phyloP scores from a whole-genome alignment of 345 rosid species.

The Arabis alpina region DNA sequence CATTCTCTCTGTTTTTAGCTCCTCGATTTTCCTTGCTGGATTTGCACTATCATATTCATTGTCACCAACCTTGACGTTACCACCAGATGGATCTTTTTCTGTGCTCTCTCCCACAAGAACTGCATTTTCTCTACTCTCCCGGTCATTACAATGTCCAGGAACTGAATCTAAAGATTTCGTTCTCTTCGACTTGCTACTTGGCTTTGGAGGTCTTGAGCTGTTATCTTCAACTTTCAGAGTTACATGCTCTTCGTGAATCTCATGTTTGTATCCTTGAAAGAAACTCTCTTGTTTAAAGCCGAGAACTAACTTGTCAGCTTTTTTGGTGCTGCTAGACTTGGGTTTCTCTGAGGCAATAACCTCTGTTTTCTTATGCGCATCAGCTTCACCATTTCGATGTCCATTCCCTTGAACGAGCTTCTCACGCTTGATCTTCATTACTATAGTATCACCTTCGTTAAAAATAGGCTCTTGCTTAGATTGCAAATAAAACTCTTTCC shows the following conservation, averaged over 20 bases:
- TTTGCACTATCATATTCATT: constrained; percentile 37
- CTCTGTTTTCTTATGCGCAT: constrained; percentile 45
- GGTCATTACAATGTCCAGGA: constrained; percentile 42
- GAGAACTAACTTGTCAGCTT: constrained; percentile 41
- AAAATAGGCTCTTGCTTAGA: constrained; percentile 39
- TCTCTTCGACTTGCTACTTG: constrained; percentile 55
- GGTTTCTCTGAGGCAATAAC: constrained; percentile 48
- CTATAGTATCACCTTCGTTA: constrained; percentile 42
- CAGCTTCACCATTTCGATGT: constrained; percentile 46
- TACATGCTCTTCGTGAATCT: constrained; percentile 45
- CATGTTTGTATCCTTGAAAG: constrained; percentile 49
- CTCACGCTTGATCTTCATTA: constrained; percentile 47
- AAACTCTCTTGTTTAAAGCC: constrained; percentile 50
- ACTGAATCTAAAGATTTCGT: constrained; percentile 38
- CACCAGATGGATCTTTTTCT: constrained; percentile 38
- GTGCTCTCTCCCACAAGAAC: constrained; percentile 40
- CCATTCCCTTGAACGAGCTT: constrained; percentile 16
- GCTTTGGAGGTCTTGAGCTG: constrained; percentile 50
- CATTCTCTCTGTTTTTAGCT: constrained; percentile 48
- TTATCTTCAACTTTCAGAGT: constrained; percentile 46
- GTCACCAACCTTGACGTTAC: constrained; percentile 31
- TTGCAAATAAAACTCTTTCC: constrained; percentile 42
- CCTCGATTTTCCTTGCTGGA: constrained; percentile 43
- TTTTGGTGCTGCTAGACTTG: constrained; percentile 52
- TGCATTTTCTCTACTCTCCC: constrained; percentile 55